Conservation (phyloP, 352 stramenopile genomes). For the Phytophthora pisi region DNA sequence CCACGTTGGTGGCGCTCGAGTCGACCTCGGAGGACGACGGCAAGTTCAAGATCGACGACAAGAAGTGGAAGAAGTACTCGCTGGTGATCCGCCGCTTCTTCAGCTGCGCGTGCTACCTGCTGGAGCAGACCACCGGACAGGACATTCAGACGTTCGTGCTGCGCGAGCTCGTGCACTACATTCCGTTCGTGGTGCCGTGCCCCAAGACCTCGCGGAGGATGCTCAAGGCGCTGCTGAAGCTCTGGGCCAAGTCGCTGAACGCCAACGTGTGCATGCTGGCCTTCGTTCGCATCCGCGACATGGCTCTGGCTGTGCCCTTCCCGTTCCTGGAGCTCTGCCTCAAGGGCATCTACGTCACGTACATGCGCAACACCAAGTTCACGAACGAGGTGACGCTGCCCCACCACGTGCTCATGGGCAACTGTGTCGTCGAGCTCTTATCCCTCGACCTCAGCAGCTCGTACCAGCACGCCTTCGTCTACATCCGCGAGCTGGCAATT, state of each 20-base stretch:
- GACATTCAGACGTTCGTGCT: slow-evolving; percentile 87
- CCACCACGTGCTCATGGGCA: slow-evolving; percentile 93
- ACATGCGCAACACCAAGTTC: slow-evolving; percentile 97
- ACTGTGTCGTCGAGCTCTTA: slow-evolving; percentile 99
- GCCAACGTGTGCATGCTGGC: slow-evolving; percentile 89
- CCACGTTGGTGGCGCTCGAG: slow-evolving; percentile 71
- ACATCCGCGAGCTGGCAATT: slow-evolving; percentile 98
- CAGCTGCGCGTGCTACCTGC: slow-evolving; percentile 91
- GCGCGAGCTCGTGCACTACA: slow-evolving; percentile 79
- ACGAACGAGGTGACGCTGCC: slow-evolving; percentile 86
- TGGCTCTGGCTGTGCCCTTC: slow-evolving; percentile 95
- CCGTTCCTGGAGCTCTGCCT: slow-evolving; percentile 96
- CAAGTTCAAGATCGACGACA: slow-evolving; percentile 66
- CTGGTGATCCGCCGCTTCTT: slow-evolving; percentile 93
- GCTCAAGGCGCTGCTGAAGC: slow-evolving; percentile 85
- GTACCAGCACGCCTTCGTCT: slow-evolving; percentile 99
- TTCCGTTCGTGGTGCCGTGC: slow-evolving; percentile 71
- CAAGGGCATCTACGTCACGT: slow-evolving; percentile 96
- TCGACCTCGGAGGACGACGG: slow-evolving; percentile 39
- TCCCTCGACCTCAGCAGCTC: slow-evolving; percentile 94
- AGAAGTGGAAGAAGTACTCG: slow-evolving; percentile 80
- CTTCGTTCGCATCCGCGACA: slow-evolving; percentile 96
- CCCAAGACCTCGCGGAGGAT: slow-evolving; percentile 68
- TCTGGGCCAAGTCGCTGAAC: slow-evolving; percentile 87
- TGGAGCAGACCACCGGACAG: slow-evolving; percentile 86